These are phyloP conservation scores for Saccharomycopsis phalli DNA, from an alignment of 1,139 yeast genomes.

Conservation along the genomic window DNA sequence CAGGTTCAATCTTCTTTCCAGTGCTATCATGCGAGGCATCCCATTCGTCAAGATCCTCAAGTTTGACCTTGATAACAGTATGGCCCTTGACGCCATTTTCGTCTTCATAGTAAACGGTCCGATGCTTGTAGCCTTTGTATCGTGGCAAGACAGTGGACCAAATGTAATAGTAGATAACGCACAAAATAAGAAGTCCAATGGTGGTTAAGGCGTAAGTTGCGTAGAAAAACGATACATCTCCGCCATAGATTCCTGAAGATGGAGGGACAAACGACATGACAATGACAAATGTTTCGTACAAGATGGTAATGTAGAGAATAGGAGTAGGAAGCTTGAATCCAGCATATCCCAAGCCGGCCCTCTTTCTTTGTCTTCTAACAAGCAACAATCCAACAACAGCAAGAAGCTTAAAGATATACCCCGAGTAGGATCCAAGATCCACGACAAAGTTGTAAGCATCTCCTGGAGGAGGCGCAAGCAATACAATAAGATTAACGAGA, in stretches of 20 bases:
- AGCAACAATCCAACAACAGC: slow-evolving; percentile 32
- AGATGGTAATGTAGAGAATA: slow-evolving; percentile 27
- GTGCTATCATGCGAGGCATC: slow-evolving; percentile 22
- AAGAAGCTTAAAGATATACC: slow-evolving; percentile 32
- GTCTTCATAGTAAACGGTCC: slow-evolving; percentile 28
- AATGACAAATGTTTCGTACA: slow-evolving; percentile 32
- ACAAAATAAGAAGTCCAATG: slow-evolving; percentile 27
- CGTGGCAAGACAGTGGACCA: slow-evolving; percentile 34
- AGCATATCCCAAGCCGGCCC: slow-evolving; percentile 32
- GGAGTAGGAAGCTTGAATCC: slow-evolving; percentile 30
- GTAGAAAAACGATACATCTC: slow-evolving; percentile 31
- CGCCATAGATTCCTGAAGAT: slow-evolving; percentile 29
- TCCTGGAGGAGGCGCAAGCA: slow-evolving; percentile 40
- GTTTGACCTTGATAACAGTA: slow-evolving; percentile 31
- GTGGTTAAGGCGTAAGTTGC: slow-evolving; percentile 26
- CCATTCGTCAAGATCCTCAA: slow-evolving; percentile 29
- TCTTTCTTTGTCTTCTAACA: slow-evolving; percentile 31
- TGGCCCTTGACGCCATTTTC: slow-evolving; percentile 36
- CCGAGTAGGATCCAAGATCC: slow-evolving; percentile 29
- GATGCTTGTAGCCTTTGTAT: slow-evolving; percentile 30
- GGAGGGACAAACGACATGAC: slow-evolving; percentile 38
- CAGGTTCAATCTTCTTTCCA: slow-evolving; percentile 1
- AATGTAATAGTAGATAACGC: slow-evolving; percentile 30
- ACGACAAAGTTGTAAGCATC: slow-evolving; percentile 38
- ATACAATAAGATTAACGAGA: slow-evolving; percentile 32